phyloP scores from a whole-genome alignment of 1,284 basidiomycete species.

The Pterula multifida region DNA sequence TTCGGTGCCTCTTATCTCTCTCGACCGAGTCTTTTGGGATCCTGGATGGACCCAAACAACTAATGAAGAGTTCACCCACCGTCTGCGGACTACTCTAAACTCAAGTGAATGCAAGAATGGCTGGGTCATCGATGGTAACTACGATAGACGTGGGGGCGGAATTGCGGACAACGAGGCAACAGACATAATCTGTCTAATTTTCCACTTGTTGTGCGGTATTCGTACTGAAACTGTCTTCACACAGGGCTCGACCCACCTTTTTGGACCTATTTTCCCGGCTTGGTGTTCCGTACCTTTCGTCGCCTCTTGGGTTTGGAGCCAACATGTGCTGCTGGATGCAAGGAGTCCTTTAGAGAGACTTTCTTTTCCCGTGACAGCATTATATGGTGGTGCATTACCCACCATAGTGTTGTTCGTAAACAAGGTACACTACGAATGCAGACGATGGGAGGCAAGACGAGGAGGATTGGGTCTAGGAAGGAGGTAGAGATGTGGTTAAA shows the following conservation, averaged over 20 bases:
- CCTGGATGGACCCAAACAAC: conserved; percentile 32
- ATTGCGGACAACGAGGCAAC: conserved; percentile 31
- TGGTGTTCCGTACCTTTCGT: conserved; percentile 36
- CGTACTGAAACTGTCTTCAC: background rate
- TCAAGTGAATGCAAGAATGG: conserved; percentile 18
- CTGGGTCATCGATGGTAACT: conserved; percentile 43
- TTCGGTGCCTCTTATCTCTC: conserved; percentile 28
- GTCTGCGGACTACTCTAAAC: conserved; percentile 19
- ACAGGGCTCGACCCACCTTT: conserved; percentile 58
- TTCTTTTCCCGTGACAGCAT: conserved; percentile 44
- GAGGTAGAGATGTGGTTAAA: conserved; percentile 23
- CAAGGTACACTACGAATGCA: conserved; percentile 17
- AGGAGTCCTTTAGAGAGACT: conserved; percentile 26
- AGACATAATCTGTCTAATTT: conserved; percentile 47
- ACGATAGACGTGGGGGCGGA: conserved; percentile 16
- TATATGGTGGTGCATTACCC: conserved; percentile 41
- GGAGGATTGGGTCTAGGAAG: conserved; percentile 31
- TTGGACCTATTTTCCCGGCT: conserved; percentile 41
- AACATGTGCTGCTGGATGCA: conserved; percentile 42
- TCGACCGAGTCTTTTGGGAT: conserved; percentile 35
- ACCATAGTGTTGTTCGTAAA: conserved; percentile 24
- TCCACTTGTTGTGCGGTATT: background rate
- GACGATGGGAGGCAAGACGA: conserved; percentile 26
- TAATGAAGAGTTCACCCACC: conserved; percentile 24
- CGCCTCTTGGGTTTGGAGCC: conserved; percentile 28